Conservation (phyloP, 306 rosid genomes). For the Albizia julibrissin region DNA sequence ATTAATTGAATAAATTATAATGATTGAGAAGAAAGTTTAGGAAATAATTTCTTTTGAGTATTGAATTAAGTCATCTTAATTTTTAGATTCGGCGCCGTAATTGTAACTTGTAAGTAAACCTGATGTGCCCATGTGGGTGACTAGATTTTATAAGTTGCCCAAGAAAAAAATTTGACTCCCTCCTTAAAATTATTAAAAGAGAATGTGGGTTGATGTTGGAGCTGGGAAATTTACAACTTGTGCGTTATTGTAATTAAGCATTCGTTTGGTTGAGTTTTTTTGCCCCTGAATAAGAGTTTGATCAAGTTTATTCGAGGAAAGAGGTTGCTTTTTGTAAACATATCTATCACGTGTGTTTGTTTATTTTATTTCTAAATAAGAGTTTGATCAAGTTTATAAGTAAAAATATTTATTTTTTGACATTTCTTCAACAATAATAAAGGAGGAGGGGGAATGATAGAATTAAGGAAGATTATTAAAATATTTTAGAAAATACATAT, state of each 20-base stretch:
- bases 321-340: neutral
- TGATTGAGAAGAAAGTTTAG: too few species aligned
- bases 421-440: too few species aligned
- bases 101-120: neutral
- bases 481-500: neutral
- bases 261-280: neutral
- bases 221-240: neutral
- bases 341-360: neutral
- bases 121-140: neutral
- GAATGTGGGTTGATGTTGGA: too few species aligned
- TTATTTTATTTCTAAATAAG: neutral
- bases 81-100: neutral
- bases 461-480: too few species aligned
- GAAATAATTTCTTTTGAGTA: neutral
- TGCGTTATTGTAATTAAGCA: neutral
- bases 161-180: neutral
- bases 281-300: neutral
- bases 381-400: too few species aligned
- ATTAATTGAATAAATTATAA: too few species aligned
- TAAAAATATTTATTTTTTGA: too few species aligned
- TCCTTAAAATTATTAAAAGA: neutral
- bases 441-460: too few species aligned
- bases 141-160: neutral
- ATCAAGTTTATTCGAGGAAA: neutral
- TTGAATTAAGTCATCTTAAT: neutral